These are phyloP conservation scores for Claviceps spartinae DNA, from an alignment of 2,329 filamentous ascomycete species.

Conservation along the genomic window DNA sequence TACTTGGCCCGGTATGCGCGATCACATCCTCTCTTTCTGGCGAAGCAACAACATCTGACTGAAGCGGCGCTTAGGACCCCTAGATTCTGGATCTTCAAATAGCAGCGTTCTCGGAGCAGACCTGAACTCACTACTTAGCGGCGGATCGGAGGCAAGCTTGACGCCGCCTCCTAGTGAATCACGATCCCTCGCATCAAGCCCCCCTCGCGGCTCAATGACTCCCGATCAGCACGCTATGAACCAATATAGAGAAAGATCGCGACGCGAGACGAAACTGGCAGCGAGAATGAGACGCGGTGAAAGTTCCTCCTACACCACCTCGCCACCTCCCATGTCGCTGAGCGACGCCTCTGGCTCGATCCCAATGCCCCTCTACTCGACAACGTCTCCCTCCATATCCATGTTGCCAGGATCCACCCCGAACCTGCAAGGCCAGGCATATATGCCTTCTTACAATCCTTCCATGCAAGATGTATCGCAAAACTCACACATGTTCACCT, in stretches of 20 bases:
- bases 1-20: conserved; percentile 32
- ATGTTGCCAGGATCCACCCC: conserved; percentile 36
- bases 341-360: conserved; percentile 28
- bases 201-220: conserved; percentile 39
- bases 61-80: conserved; percentile 12
- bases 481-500: conserved; percentile 18
- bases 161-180: conserved; percentile 33
- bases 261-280: conserved; percentile 43
- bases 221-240: conserved; percentile 49
- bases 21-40: conserved; percentile 5
- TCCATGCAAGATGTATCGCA: conserved; percentile 32
- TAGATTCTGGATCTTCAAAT: conserved; percentile 21
- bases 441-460: conserved; percentile 37
- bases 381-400: conserved; percentile 32
- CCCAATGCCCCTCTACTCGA: conserved; percentile 36
- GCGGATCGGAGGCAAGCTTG: conserved; percentile 35
- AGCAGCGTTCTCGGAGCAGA: conserved; percentile 30
- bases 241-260: conserved; percentile 44
- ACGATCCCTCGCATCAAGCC: conserved; percentile 43
- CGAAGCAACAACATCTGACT: background rate
- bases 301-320: conserved; percentile 30
- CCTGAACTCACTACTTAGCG: conserved; percentile 28
- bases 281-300: conserved; percentile 36
- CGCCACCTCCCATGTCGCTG: conserved; percentile 21
- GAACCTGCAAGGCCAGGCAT: conserved; percentile 27